Conservation (phyloP, 192 early-diverging fungal species). For the Coemansia sp. region DNA sequence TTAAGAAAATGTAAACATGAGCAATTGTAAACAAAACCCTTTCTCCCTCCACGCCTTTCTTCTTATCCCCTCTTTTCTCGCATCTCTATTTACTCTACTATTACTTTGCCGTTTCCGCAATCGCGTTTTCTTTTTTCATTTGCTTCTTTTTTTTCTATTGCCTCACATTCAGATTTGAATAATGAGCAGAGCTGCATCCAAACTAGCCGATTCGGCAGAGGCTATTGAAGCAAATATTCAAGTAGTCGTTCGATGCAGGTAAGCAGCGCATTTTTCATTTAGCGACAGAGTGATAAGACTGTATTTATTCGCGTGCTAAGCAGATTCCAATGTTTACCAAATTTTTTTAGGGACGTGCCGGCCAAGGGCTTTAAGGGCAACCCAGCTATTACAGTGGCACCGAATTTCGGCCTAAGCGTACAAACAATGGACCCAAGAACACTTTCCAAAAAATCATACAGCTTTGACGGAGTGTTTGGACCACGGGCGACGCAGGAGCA, state of each 20-base stretch:
- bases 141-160: background rate
- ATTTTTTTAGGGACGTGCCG: slow-evolving; percentile 23
- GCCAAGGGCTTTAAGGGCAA: background rate
- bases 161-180: background rate
- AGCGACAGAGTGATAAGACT: background rate
- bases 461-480: slow-evolving; percentile 92
- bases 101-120: background rate
- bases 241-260: slow-evolving; percentile 80
- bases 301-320: background rate
- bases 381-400: slow-evolving; percentile 60
- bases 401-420: slow-evolving; percentile 64
- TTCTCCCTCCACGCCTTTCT: background rate
- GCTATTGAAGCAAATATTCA: slow-evolving; percentile 80
- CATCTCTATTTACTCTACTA: slow-evolving; percentile 5
- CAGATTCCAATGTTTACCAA: background rate
- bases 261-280: slow-evolving; percentile 16
- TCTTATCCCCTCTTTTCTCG: slow-evolving; percentile 15
- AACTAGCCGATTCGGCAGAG: slow-evolving; percentile 10
- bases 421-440: slow-evolving; percentile 40
- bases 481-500: slow-evolving; percentile 72
- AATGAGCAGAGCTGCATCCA: slow-evolving; percentile 15
- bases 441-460: slow-evolving; percentile 48
- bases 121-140: background rate
- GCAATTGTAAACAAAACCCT: slow-evolving; percentile 12
- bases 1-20: slow-evolving; percentile 10